Base-by-base conservation (phyloP, 2,329 filamentous ascomycete species). In the Coniochaeta ligniaria region DNA sequence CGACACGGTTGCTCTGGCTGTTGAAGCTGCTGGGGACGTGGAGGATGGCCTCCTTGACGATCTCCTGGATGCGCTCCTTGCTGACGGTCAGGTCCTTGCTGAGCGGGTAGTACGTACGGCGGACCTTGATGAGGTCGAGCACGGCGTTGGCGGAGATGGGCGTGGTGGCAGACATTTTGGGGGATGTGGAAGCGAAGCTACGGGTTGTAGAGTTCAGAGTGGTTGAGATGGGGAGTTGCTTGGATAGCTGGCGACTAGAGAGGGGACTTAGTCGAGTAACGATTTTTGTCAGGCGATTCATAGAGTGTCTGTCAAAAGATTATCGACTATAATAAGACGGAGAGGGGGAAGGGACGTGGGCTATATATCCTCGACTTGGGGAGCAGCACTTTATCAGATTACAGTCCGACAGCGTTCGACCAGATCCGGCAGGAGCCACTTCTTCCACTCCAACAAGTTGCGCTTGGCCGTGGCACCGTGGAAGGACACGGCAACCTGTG, bases 1-100 rank as follows among this genome's bases (percentile, higher is more conserved):
- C 83, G 61, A 89, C 77, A 62, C 93, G 88, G 66, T 90, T 89
- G 66, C 86, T 86, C 80, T 96, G 93, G 47, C 86, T 90, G 85
- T 97, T 96, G 87, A 96, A 97, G 65, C 88, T 86, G 59, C 85
- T 89, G 47, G 93, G 93, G 1, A 88, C 81, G 73, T 92, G 81
- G 62, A 85, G 78, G 66, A 95, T 79, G 60, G 85, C 80, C 66
- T 84, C 73, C 73, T 80, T 77, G 72, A 87, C 82, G 70, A 93
- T 84, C 68, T 89, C 83, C 69, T 83, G 76, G 74, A 93, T 79
- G 69, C 83, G 80, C 60, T 76, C 73, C 66, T 81, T 79, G 68
- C 80, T 73, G 72, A 88, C 78, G 70, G 85, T 70, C 28, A 88
- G 80, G 63, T 83, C 76, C 76, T 88, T 88, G 79, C 79, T 83